A percentile compares a stretch with the other conserved stretches of the same genome.
Conservation (phyloP, 2,329 filamentous ascomycete species). For the Penicillium sp. region DNA sequence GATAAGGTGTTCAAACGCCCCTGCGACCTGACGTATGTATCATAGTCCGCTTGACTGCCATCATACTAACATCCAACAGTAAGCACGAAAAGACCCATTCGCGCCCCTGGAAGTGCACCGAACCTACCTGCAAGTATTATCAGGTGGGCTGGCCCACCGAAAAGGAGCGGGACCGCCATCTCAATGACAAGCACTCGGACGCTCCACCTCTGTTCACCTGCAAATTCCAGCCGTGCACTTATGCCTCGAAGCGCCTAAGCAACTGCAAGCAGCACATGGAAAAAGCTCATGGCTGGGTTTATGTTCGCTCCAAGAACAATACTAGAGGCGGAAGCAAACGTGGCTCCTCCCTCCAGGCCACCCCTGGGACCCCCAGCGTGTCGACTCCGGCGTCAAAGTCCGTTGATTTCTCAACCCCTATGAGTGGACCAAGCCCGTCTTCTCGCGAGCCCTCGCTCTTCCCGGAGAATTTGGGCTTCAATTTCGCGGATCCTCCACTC, state of each 20-base stretch:
- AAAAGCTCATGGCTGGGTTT: slow-evolving; percentile 88
- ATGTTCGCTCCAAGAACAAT: slow-evolving; percentile 88
- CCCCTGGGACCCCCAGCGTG: slow-evolving; percentile 59
- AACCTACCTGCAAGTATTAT: slow-evolving; percentile 82
- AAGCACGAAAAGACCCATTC: slow-evolving; percentile 99
- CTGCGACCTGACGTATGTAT: slow-evolving; percentile 74
- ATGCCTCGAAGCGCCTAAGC: slow-evolving; percentile 91
- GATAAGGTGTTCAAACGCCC: slow-evolving; percentile 92
- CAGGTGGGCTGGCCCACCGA: slow-evolving; percentile 92
- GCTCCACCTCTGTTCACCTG: slow-evolving; percentile 81
- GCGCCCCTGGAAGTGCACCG: slow-evolving; percentile 89
- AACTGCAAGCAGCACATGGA: slow-evolving; percentile 99
- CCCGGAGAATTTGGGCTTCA: slow-evolving; percentile 23
- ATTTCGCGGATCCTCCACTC: slow-evolving; percentile 29
- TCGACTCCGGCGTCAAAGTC: slow-evolving; percentile 61
- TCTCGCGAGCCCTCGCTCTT: slow-evolving; percentile 20
- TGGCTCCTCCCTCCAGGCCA: slow-evolving; percentile 50
- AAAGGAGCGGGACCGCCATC: slow-evolving; percentile 93
- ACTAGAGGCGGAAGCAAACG: slow-evolving; percentile 58
- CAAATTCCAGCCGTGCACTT: slow-evolving; percentile 76
- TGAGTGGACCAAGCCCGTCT: slow-evolving; percentile 29
- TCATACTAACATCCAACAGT: slow-evolving; percentile 1
- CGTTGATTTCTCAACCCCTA: slow-evolving; percentile 53
- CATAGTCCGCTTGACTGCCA: neutral
- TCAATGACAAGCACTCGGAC: slow-evolving; percentile 90